A percentile compares a stretch with the other conserved stretches of the same genome.
Evolutionary conservation across 148 eudicot species (phyloP).

Genomic region (Drosera capensis): DNA sequence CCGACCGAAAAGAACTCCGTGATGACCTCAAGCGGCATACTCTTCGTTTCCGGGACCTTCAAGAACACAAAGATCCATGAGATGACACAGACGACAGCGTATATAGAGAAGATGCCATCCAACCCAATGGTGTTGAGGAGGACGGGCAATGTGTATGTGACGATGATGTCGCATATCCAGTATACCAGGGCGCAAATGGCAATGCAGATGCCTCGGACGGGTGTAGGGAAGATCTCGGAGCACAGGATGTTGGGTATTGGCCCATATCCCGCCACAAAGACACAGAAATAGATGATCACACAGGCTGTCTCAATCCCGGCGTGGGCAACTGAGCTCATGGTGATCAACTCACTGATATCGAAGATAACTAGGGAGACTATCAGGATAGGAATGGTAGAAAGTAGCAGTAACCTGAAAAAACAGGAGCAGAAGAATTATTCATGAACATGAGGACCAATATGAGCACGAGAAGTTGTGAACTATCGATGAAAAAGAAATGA

Average conservation of each 20-base stretch:
- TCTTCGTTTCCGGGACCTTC: slow-evolving; percentile 87
- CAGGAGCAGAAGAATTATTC: slow-evolving; percentile 24
- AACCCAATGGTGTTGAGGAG: slow-evolving; percentile 63
- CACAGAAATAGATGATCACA: slow-evolving; percentile 72
- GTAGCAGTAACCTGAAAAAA: slow-evolving; percentile 50
- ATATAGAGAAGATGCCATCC: slow-evolving; percentile 48
- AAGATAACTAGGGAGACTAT: slow-evolving; percentile 35
- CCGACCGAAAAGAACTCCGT: slow-evolving; percentile 84
- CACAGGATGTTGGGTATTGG: slow-evolving; percentile 89
- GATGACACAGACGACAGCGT: slow-evolving; percentile 49
- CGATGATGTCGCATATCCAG: slow-evolving; percentile 67
- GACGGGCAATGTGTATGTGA: slow-evolving; percentile 64
- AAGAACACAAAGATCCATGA: slow-evolving; percentile 67
- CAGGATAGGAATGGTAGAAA: slow-evolving; percentile 58
- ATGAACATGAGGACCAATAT: too few relatives aligned
- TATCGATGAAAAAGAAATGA: too few relatives aligned
- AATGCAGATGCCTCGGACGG: slow-evolving; percentile 93
- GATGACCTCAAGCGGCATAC: slow-evolving; percentile 88
- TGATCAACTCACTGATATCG: slow-evolving; percentile 25
- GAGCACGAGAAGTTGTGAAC: too few relatives aligned
- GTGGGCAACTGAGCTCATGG: slow-evolving; percentile 30
- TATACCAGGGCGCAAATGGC: slow-evolving; percentile 64
- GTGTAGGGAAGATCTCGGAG: slow-evolving; percentile 86
- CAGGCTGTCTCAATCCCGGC: slow-evolving; percentile 62
- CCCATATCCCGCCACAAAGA: slow-evolving; percentile 72